Evolutionary conservation across 2,329 filamentous ascomycete genomes (phyloP).

Genomic region (Hypoxylon sp.): DNA sequence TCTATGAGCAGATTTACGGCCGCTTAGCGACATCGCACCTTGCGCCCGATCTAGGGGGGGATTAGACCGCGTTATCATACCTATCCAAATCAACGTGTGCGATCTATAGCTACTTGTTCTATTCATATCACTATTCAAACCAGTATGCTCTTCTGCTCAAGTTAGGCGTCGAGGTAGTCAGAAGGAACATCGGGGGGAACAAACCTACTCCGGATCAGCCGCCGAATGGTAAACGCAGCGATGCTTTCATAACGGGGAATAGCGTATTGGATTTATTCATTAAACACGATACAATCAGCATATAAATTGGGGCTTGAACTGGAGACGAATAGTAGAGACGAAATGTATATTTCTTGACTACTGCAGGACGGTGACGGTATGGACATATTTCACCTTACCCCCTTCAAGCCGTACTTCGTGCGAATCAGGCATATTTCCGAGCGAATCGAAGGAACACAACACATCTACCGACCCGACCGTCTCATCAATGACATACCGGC

Average conservation of each 20-base stretch:
- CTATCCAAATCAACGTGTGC: neutral
- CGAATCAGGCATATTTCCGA: slow-evolving; percentile 55
- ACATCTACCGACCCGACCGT: slow-evolving; percentile 55
- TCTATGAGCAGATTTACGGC: no score
- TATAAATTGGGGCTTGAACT: neutral
- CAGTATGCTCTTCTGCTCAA: no score
- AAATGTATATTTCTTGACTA: slow-evolving; percentile 1
- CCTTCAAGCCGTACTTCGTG: slow-evolving; percentile 55
- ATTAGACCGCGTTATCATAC: neutral
- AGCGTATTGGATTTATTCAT: neutral
- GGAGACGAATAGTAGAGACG: neutral
- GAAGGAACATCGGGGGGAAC: neutral
- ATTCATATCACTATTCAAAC: no score
- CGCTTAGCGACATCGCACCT: neutral
- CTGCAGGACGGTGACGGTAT: slow-evolving; percentile 54
- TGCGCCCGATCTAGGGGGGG: neutral
- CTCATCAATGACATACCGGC: slow-evolving; percentile 58
- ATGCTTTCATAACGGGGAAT: neutral
- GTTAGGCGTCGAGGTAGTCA: no score
- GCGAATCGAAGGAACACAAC: slow-evolving; percentile 55
- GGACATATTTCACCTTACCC: slow-evolving; percentile 57
- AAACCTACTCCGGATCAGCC: neutral
- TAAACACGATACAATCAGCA: neutral
- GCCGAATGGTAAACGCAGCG: no score
- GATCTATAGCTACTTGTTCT: neutral